Base-by-base conservation (phyloP, 306 rosid species). In the Inga leiocalycina region DNA sequence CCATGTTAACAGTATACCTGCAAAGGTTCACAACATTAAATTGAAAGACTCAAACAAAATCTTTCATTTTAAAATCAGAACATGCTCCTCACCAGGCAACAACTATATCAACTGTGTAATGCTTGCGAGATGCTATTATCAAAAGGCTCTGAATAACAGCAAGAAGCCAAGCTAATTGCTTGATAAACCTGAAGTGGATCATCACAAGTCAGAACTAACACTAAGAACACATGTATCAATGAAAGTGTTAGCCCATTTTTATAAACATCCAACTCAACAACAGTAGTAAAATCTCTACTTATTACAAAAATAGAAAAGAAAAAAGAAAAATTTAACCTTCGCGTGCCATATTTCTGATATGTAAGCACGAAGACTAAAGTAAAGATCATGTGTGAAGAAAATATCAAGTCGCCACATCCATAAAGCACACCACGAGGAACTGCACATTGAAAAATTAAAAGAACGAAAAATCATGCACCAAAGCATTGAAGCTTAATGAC, bases 1-100 rank as follows among this genome's bases (percentile, higher is more conserved):
- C 93, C 94, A 97, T 84, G 86, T 97, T 97, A 79, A 97, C 99
- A 32, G 99, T 94, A 82, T 97, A 96, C 99, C 99, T 96, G 92
- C 68, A 82, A 48, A 41, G 41, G 74, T 84, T 49, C 76, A 76
- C 22, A 72, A 75, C 5, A 74, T 87, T 74, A 79, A 68, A 67
- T 72, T 71, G 71, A 76, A 71, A 11, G 43, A 27, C 76, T 15
- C 2, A 64, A 30, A 46, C 20, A 35, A 20, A 51, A 61, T 65
- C 30, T 48, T 27, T 51, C 52, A 2, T 56, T 81, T n/a, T 45
- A 54, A 34, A 24, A 41, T 32, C 48, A 75, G 20, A 70, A 56
- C 20, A 79, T 34, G 39, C 43, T 80, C 72, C 84, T 83, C 88
- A 96, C 99, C 99, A 97, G 71, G 99, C 99, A 41, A 97, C 99